A percentile compares a stretch with the other conserved stretches of the same genome.
Evolutionary conservation across 1,284 basidiomycete species (phyloP).

Genomic region (Cystobasidiaceae sp.): DNA sequence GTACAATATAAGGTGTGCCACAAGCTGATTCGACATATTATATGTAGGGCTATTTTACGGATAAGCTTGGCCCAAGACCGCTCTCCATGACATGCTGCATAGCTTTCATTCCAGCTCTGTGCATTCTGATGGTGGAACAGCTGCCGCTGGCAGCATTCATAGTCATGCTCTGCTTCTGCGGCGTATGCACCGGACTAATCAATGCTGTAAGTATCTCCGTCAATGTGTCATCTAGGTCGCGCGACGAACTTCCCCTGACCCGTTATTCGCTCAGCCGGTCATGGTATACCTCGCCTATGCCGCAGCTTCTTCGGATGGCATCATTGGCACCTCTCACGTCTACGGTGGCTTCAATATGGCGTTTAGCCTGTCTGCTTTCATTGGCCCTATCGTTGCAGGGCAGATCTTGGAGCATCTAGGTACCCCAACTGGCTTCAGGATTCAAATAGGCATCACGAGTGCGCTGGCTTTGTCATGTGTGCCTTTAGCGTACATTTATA

Average conservation of each 20-base stretch:
- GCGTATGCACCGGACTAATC: constrained; percentile 22
- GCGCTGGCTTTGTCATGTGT: constrained; percentile 13
- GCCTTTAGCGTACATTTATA: constrained; percentile 18
- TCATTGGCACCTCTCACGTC: constrained; percentile 14
- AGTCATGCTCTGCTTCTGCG: constrained; percentile 5
- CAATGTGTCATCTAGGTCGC: background rate
- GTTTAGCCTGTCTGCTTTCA: constrained; percentile 20
- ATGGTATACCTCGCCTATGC: constrained; percentile 26
- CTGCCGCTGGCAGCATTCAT: constrained; percentile 20
- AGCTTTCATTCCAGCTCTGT: constrained; percentile 2
- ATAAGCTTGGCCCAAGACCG: constrained; percentile 14
- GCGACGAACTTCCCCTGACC: background rate
- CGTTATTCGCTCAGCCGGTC: background rate
- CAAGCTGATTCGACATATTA: background rate
- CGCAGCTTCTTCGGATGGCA: constrained; percentile 9
- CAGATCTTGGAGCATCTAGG: constrained; percentile 14
- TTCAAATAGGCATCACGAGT: constrained; percentile 18
- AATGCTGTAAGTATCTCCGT: constrained; percentile 5
- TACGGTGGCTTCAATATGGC: constrained; percentile 29
- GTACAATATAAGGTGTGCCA: background rate
- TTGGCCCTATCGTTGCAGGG: constrained; percentile 27
- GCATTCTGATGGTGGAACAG: constrained; percentile 24
- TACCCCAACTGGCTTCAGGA: constrained; percentile 20
- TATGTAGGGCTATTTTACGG: constrained; percentile 10
- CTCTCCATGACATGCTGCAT: constrained; percentile 24